Base-by-base conservation (phyloP, 2,329 filamentous ascomycete genomes). In the Fusarium staphyleae region DNA sequence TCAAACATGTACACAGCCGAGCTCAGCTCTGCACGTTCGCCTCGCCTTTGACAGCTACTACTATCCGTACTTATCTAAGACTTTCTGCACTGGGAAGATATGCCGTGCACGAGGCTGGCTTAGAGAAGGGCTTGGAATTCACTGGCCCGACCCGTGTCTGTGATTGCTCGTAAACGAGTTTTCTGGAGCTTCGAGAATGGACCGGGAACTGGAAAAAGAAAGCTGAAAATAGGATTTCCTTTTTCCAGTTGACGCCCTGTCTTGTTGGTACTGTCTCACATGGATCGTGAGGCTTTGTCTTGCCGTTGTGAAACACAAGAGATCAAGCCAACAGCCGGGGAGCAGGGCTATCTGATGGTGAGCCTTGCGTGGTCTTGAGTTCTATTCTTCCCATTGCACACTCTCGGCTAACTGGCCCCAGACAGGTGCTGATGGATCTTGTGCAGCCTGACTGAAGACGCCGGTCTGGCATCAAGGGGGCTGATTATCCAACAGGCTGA, bases 71-170 rank as follows among this genome's bases (percentile, higher is more conserved):
- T n/a, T n/a, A 55, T 62, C 47, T 60, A 56, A 54, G 28, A 16
- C 13, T 22, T 32, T 35, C 26, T 39, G n/a, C 36, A 30, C 41
- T 14, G 47, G 43, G 24, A 39, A 50, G 37, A 37, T 36, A 43
- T 18, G 29, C 40, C 34, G 44, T 52, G 53, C n/a, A 36, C 39
- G 61, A 60, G 53, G 61, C 59, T 66, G 62, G 51, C 52, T 54
- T 12, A 46, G 57, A 49, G 19, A 13, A 37, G 26, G 16, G 34
- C 24, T 37, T 53, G 16, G 34, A 37, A 26, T 37, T 55, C 46
- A 28, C 51, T 57, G 50, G 30, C 40, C 18, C 45, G 35, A 35
- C 15, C 24, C 24, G 14, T 32, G 19, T 26, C 33, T 36, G 16
- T 29, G 48, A 41, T 55, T 48, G 47, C 34, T 48, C 35, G 44